Percentiles rank a stretch among this genome's conserved stretches.
These are phyloP conservation scores for Yamadazyma friedrichii DNA, from an alignment of 1,139 yeast species.

Conservation along the genomic window DNA sequence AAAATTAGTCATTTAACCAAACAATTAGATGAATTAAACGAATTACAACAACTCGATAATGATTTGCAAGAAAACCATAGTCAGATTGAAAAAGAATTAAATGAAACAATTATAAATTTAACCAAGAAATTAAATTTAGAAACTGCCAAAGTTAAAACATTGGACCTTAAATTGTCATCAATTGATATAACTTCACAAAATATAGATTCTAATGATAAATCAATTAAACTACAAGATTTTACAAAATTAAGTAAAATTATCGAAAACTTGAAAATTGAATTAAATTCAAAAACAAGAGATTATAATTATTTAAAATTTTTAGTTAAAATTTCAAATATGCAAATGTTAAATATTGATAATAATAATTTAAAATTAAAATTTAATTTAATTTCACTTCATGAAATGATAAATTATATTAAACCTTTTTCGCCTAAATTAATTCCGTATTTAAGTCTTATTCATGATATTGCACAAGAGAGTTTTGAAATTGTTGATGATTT, in stretches of 20 bases:
- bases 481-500: background rate
- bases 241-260: conserved; percentile 6
- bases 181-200: background rate
- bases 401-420: background rate
- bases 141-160: conserved; percentile 25
- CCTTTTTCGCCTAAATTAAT: no score
- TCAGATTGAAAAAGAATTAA: conserved; percentile 55
- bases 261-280: conserved; percentile 7
- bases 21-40: conserved; percentile 57
- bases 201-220: background rate
- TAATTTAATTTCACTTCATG: background rate
- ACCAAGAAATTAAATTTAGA: conserved; percentile 21
- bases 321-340: conserved; percentile 4
- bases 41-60: conserved; percentile 56
- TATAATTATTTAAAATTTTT: conserved; percentile 4
- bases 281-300: conserved; percentile 8
- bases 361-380: conserved; percentile 2
- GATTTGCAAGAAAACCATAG: conserved; percentile 61
- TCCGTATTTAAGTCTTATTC: conserved; percentile 1
- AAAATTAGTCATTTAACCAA: conserved; percentile 37
- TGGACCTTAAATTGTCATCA: conserved; percentile 24
- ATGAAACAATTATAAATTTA: conserved; percentile 39
- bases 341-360: conserved; percentile 3
- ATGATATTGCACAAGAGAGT: background rate
- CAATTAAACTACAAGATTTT: background rate